Base-by-base conservation (phyloP, 2,329 filamentous ascomycete genomes). In the Talaromyces amestolkiae region DNA sequence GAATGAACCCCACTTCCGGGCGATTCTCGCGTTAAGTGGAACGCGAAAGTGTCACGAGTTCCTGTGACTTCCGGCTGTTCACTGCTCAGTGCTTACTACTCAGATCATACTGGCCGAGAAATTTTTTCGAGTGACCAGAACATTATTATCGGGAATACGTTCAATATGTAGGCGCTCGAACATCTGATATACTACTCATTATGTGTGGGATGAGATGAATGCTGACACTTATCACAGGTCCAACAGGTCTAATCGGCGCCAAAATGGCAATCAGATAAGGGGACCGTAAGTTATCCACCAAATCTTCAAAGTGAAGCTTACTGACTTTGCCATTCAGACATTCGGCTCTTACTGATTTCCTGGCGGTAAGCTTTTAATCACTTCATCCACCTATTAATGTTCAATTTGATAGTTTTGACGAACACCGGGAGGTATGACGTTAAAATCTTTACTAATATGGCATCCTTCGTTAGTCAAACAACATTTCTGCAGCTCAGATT, bases 261-360 rank as follows among this genome's bases (percentile, higher is more conserved):
- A 70, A 56, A 70, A 70, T 54, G 73, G 73, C 58, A 78, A 77
- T 43, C 69, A 71, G 49, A 78, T 78, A 49, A 70, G 76, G 61
- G 76, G 76, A 68, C 87, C 87, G 76, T 83, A 77, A 71, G 81
- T 77, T 15, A 33, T 22, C 3, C 8, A 58, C n/a, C 27, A 31
- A 31, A 13, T 31, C 17, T 24, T 27, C 15, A 9, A 24, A 22
- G 7, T 22, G 31, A 10, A 35, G 43, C 41, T 59, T 19, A 43
- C 19, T 31, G 45, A 47, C 27, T 63, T 27, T 9, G 19, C 31
- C 15, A 45, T 59, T 10, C 65, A 84, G 83, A 35, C 87, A 87
- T 69, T 89, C 87, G 66, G 88, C 88, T 13, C 78, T 90, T 72
- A 90, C 88, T 7, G 87, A 90, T 72, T 90, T 89, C 71, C 78